Evolutionary conservation across 306 rosid species (phyloP).

Genomic region (Casuarina cunninghamiana): DNA sequence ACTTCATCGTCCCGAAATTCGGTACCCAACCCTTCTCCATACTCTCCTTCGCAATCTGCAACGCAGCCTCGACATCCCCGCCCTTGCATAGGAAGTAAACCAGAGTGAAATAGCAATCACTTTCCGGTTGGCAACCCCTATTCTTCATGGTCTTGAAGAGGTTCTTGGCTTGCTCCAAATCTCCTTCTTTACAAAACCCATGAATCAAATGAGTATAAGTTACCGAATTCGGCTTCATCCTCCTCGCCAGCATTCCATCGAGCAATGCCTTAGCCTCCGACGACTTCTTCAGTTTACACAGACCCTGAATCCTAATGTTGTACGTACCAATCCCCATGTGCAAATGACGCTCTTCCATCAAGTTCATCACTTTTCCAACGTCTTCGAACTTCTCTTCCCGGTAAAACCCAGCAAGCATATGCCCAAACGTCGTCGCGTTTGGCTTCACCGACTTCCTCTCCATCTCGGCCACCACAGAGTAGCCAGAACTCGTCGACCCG

Average conservation of each 20-base stretch:
- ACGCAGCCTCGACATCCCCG: slow-evolving; percentile 57
- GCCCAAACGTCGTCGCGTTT: slow-evolving; percentile 41
- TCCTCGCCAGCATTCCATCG: slow-evolving; percentile 53
- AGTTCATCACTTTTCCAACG: slow-evolving; percentile 54
- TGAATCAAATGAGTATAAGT: slow-evolving; percentile 59
- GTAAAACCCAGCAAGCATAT: slow-evolving; percentile 55
- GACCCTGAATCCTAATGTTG: slow-evolving; percentile 68
- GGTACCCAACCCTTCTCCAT: slow-evolving; percentile 81
- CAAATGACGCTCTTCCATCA: slow-evolving; percentile 59
- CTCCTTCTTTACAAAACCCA: slow-evolving; percentile 75
- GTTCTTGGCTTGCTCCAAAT: slow-evolving; percentile 60
- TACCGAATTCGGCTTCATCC: slow-evolving; percentile 59
- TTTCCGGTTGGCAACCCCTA: slow-evolving; percentile 48
- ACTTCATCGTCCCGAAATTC: slow-evolving; percentile 54
- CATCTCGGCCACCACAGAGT: slow-evolving; percentile 71
- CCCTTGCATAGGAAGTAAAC: slow-evolving; percentile 47
- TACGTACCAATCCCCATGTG: slow-evolving; percentile 41
- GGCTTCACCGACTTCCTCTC: slow-evolving; percentile 58
- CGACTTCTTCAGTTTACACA: slow-evolving; percentile 72
- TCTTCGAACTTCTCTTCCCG: slow-evolving; percentile 67
- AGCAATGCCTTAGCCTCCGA: slow-evolving; percentile 68
- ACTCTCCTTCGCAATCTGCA: slow-evolving; percentile 46
- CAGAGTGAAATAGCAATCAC: slow-evolving; percentile 52
- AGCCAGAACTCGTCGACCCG: slow-evolving; percentile 56
- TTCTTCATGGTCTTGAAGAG: slow-evolving; percentile 53